A percentile compares a stretch with the other conserved stretches of the same genome.
Evolutionary conservation across 202 grass and related monocot species (phyloP).

Genomic region (Dendrocalamus latiflorus): DNA sequence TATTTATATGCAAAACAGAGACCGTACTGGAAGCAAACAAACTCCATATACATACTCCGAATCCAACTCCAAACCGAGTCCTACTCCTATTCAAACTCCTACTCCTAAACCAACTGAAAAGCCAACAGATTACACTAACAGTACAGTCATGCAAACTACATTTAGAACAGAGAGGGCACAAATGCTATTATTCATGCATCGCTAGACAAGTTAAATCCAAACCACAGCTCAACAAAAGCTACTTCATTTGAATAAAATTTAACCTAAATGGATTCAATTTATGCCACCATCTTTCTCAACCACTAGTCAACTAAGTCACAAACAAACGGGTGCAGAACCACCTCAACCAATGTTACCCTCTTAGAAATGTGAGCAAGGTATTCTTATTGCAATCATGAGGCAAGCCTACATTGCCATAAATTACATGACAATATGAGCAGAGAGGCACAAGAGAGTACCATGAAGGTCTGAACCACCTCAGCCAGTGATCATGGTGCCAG

Average conservation of each 20-base stretch:
- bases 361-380: neutral
- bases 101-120: too few species aligned
- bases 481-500: conserved; percentile 75
- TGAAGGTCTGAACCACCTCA: conserved; percentile 25
- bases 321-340: neutral
- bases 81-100: too few species aligned
- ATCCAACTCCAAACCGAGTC: too few species aligned
- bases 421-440: conserved; percentile 1
- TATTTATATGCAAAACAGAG: too few species aligned
- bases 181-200: neutral
- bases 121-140: too few species aligned
- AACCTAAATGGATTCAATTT: neutral
- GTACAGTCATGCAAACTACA: neutral
- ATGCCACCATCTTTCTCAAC: neutral
- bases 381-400: conserved; percentile 17
- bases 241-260: neutral
- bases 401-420: conserved; percentile 12
- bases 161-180: neutral
- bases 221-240: neutral
- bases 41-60: too few species aligned
- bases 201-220: neutral
- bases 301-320: neutral
- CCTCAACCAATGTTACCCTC: neutral
- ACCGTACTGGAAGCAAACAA: too few species aligned
- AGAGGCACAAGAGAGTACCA: conserved; percentile 20